Base-by-base conservation (phyloP, 108 stramenopile species). In the Nitzschia sp. region DNA sequence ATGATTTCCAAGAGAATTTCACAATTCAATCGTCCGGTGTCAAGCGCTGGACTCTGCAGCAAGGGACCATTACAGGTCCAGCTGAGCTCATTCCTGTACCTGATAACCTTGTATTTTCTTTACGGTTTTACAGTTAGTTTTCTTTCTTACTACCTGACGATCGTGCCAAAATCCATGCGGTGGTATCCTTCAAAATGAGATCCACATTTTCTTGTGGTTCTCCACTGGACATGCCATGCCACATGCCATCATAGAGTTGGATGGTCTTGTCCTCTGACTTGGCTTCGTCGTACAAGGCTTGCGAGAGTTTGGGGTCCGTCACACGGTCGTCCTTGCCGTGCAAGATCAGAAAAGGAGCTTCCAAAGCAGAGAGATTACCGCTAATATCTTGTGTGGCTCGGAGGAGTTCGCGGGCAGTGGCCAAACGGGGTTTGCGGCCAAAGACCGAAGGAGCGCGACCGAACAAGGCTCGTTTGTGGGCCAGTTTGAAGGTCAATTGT, bases 1-100 rank as follows among this genome's bases (percentile, higher is more conserved):
- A 72, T 46, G 96, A 97, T 62, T 97, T 97, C 70, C 96, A 97
- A 76, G 93, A 97, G 66, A 97, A 97, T 63, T 94, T 97, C 59
- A 97, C 96, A 17, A 74, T 97, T 50, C 94, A 95, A 69, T 57
- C 95, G 37, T 77, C 77, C 19, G 96, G 96, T 21, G 40, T 53
- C 12, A 97, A 97, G 53, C 53, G 75, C 62, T 97, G 96, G 96
- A 80, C 82, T 14, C 48, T 97, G 42, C 75, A 83, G 41, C 72
- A 80, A 55, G 85, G 89, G 12, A 75, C 72, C 6, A 82, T 85
- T 43, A 67, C 66, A 7, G 83, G 91, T 81, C 91, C 90, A 0
- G n/a, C n/a, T n/a, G n/a, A n/a, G n/a, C n/a, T n/a, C n/a, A n/a
- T n/a, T n/a, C n/a, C n/a, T n/a, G n/a, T n/a, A n/a, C n/a, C n/a